These are phyloP conservation scores for Pezizomycotina sp. DNA, from an alignment of 2,329 filamentous ascomycete species.

Conservation along the genomic window DNA sequence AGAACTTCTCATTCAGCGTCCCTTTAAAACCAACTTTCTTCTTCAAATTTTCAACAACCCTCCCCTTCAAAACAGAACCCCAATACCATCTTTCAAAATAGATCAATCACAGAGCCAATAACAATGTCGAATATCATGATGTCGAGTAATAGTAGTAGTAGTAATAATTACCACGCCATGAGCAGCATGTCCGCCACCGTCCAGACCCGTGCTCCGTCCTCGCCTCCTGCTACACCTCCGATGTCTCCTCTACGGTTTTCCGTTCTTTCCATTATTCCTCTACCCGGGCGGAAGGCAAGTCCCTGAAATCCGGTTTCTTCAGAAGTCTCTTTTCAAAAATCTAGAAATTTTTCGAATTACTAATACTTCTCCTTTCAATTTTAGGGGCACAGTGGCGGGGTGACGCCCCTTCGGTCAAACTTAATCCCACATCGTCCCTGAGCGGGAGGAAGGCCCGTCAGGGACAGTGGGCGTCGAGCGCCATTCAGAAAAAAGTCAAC, in stretches of 20 bases:
- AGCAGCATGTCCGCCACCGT: slow-evolving; percentile 43
- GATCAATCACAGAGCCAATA: slow-evolving; percentile 16
- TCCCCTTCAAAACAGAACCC: slow-evolving; percentile 7
- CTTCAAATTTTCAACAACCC: neutral
- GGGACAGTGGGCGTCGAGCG: slow-evolving; percentile 74
- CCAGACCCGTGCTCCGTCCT: slow-evolving; percentile 52
- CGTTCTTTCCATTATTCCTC: slow-evolving; percentile 89
- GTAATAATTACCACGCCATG: slow-evolving; percentile 46
- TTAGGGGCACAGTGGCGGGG: slow-evolving; percentile 64
- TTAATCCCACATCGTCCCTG: slow-evolving; percentile 29
- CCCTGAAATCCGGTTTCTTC: slow-evolving; percentile 6
- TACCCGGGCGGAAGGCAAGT: slow-evolving; percentile 64
- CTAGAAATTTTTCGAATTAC: slow-evolving; percentile 1
- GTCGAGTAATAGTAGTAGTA: slow-evolving; percentile 54
- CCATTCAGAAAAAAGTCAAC: slow-evolving; percentile 99
- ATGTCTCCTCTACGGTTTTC: slow-evolving; percentile 49
- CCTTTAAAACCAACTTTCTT: neutral
- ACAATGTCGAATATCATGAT: slow-evolving; percentile 31
- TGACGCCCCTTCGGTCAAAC: slow-evolving; percentile 43
- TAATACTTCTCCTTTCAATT: slow-evolving; percentile 3
- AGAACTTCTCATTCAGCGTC: slow-evolving; percentile 1
- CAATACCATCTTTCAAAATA: slow-evolving; percentile 17
- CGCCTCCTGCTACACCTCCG: slow-evolving; percentile 80
- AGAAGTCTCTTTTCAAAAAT: neutral
- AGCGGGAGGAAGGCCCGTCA: slow-evolving; percentile 28